Conservation (phyloP, 371 early-diverging fungal species). For the Mucor racemosus region DNA sequence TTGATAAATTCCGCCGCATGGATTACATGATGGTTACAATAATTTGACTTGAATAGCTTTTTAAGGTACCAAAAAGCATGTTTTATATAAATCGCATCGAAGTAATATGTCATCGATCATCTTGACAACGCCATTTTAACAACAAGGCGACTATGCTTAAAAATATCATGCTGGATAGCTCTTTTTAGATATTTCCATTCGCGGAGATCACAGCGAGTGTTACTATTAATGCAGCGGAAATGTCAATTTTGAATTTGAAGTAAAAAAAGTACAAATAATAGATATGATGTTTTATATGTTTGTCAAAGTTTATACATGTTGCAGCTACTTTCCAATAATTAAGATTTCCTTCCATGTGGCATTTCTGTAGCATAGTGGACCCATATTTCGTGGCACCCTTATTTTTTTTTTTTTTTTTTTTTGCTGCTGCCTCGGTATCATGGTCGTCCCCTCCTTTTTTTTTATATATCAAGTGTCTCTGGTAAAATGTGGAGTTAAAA, state of each 20-base stretch:
- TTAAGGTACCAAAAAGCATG: neutral
- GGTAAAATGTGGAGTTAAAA: neutral
- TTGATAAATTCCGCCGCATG: neutral
- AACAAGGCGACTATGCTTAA: neutral
- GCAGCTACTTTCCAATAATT: neutral
- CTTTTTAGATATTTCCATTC: slow-evolving; percentile 1
- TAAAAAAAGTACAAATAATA: neutral
- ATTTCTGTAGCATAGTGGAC: neutral
- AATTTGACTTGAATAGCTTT: neutral
- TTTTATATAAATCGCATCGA: neutral
- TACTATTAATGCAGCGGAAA: neutral
- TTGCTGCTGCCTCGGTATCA: neutral
- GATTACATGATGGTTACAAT: neutral
- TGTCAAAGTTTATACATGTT: too few species aligned
- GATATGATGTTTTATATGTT: neutral
- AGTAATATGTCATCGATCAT: neutral
- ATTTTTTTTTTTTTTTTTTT: too few species aligned
- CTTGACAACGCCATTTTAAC: slow-evolving; percentile 1
- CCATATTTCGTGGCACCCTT: neutral
- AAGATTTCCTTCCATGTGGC: neutral
- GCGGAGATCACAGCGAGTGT: neutral
- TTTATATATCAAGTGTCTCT: neutral
- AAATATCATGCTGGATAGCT: neutral
- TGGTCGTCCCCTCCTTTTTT: neutral
- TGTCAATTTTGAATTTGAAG: neutral